Evolutionary conservation across 2,329 filamentous ascomycete genomes (phyloP).

Genomic region (Apiospora arundinis): DNA sequence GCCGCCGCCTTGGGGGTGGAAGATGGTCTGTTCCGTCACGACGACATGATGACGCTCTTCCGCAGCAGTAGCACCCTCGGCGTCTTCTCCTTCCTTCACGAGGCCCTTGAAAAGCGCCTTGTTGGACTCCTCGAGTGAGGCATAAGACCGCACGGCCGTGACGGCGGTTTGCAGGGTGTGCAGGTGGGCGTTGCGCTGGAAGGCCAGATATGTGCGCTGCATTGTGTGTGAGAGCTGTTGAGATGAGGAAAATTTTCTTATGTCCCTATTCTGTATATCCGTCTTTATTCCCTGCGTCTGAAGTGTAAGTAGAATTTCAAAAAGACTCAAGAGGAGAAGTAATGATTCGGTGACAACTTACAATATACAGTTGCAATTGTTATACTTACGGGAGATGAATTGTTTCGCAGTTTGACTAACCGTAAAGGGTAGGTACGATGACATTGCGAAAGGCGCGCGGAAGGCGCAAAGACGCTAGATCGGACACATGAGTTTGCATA

Average conservation of each 20-base stretch:
- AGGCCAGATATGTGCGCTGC: conserved; percentile 50
- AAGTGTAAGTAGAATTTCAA: background rate
- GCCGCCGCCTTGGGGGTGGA: conserved; percentile 77
- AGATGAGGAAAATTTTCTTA: background rate
- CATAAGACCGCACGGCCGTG: conserved; percentile 54
- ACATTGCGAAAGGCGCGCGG: background rate
- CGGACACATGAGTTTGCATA: background rate
- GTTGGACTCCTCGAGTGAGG: conserved; percentile 56
- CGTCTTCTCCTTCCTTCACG: conserved; percentile 46
- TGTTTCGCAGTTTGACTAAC: background rate
- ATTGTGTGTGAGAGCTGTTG: conserved; percentile 25
- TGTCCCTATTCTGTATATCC: background rate
- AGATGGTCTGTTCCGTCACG: conserved; percentile 70
- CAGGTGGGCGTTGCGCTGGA: conserved; percentile 42
- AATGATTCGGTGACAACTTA: background rate
- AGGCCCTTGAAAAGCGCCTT: conserved; percentile 64
- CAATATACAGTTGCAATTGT: background rate
- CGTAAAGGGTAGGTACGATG: background rate
- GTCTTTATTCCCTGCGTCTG: background rate
- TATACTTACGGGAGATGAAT: background rate
- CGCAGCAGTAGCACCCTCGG: background rate
- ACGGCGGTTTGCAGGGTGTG: conserved; percentile 43
- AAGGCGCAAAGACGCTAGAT: background rate
- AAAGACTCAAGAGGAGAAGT: background rate
- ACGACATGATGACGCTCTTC: conserved; percentile 52